These are phyloP conservation scores for Fusarium armeniacum DNA, from an alignment of 2,329 filamentous ascomycete species.

Conservation along the genomic window DNA sequence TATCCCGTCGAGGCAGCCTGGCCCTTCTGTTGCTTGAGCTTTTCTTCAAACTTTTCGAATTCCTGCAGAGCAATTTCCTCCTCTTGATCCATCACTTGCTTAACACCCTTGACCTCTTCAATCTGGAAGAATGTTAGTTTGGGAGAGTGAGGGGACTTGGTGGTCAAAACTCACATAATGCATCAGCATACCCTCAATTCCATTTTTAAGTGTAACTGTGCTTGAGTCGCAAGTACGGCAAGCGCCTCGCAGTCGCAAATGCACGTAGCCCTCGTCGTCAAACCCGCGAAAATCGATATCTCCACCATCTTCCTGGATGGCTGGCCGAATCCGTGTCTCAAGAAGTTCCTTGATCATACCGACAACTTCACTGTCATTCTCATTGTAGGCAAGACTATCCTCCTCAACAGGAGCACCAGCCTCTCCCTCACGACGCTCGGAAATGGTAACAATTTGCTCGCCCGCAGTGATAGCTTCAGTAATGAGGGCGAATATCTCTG, in stretches of 20 bases:
- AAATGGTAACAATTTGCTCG: conserved; percentile 81
- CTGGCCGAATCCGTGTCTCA: conserved; percentile 93
- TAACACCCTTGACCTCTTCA: conserved; percentile 93
- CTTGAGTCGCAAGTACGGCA: conserved; percentile 97
- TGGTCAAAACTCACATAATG: conserved; percentile 77
- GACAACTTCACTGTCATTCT: conserved; percentile 93
- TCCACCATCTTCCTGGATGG: conserved; percentile 97
- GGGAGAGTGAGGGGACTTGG: conserved; percentile 43
- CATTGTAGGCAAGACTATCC: conserved; percentile 85
- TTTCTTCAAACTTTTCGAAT: conserved; percentile 96
- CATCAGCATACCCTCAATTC: conserved; percentile 99
- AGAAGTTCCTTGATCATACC: conserved; percentile 99
- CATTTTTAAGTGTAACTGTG: conserved; percentile 96
- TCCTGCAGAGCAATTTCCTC: conserved; percentile 89
- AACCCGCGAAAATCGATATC: conserved; percentile 97
- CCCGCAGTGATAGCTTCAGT: conserved; percentile 91
- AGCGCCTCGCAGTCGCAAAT: conserved; percentile 88
- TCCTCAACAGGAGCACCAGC: conserved; percentile 59
- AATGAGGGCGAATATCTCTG: conserved; percentile 94
- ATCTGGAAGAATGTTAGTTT: conserved; percentile 71
- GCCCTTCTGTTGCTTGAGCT: conserved; percentile 69
- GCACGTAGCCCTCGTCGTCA: conserved; percentile 82
- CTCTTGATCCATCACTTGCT: conserved; percentile 91
- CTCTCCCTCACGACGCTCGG: conserved; percentile 71
- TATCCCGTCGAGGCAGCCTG: conserved; percentile 33